These are phyloP conservation scores for Multifurca ochricompacta DNA, from an alignment of 768 basidiomycete genomes.

Conservation along the genomic window DNA sequence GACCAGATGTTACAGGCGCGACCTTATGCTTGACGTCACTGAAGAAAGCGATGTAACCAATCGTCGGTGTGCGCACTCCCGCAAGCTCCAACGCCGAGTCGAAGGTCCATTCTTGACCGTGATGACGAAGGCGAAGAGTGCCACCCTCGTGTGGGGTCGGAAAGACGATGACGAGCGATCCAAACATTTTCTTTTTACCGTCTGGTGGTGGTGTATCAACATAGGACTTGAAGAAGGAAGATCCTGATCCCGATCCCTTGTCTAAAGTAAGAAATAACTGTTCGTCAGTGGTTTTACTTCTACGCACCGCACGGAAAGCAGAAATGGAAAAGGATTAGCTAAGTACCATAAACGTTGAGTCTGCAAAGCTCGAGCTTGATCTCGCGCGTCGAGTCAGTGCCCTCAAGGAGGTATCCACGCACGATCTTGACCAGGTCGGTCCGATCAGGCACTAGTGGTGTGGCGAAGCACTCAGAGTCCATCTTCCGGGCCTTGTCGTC, in stretches of 20 bases:
- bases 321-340: neutral
- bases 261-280: too few species aligned
- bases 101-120: too few species aligned
- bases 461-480: slow-evolving; percentile 30
- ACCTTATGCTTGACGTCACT: too few species aligned
- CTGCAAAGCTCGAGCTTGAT: slow-evolving; percentile 37
- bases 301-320: neutral
- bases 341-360: slow-evolving; percentile 40
- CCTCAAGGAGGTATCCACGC: too few species aligned
- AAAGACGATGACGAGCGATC: slow-evolving; percentile 43
- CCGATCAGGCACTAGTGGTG: slow-evolving; percentile 27
- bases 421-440: slow-evolving; percentile 26
- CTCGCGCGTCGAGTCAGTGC: slow-evolving; percentile 9
- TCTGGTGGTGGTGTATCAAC: slow-evolving; percentile 38
- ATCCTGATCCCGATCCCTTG: too few species aligned
- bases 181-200: slow-evolving; percentile 44
- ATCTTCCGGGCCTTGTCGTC: slow-evolving; percentile 43
- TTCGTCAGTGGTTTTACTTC: slow-evolving; percentile 28
- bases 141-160: slow-evolving; percentile 42
- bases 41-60: too few species aligned
- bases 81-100: too few species aligned
- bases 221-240: slow-evolving; percentile 45
- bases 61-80: too few species aligned
- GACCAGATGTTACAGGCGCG: too few species aligned
- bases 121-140: slow-evolving; percentile 33